Evolutionary conservation across 2,329 filamentous ascomycete species (phyloP).

Genomic region (Sordariomycetes sp.): DNA sequence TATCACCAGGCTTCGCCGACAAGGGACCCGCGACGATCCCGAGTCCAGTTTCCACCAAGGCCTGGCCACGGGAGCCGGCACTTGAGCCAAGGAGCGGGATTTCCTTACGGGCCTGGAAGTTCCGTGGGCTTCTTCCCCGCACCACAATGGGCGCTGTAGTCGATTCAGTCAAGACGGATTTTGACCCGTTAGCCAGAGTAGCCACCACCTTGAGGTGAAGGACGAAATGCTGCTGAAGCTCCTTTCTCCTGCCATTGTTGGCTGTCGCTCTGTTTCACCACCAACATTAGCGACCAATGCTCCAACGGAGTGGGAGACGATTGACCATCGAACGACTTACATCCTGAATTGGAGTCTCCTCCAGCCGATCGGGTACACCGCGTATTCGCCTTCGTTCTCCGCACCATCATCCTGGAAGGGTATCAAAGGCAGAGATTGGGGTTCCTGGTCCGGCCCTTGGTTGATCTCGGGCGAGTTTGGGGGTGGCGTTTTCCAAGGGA

Average conservation of each 20-base stretch:
- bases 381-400: slow-evolving; percentile 65
- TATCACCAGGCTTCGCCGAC: slow-evolving; percentile 43
- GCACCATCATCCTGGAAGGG: slow-evolving; percentile 51
- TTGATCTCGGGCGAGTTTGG: slow-evolving; percentile 61
- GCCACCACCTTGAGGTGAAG: slow-evolving; percentile 78
- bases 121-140: slow-evolving; percentile 81
- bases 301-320: background rate
- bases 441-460: slow-evolving; percentile 69
- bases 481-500: slow-evolving; percentile 93
- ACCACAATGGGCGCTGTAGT: slow-evolving; percentile 89
- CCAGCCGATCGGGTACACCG: slow-evolving; percentile 89
- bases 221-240: slow-evolving; percentile 93
- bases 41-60: slow-evolving; percentile 51
- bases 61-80: slow-evolving; percentile 68
- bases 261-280: slow-evolving; percentile 64
- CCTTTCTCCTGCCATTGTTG: slow-evolving; percentile 89
- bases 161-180: slow-evolving; percentile 71
- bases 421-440: slow-evolving; percentile 66
- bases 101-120: slow-evolving; percentile 91
- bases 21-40: slow-evolving; percentile 49
- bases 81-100: slow-evolving; percentile 73
- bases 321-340: slow-evolving; percentile 25
- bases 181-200: slow-evolving; percentile 73
- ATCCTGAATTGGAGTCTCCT: slow-evolving; percentile 86
- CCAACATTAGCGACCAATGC: background rate